Evolutionary conservation across 2,329 filamentous ascomycete species (phyloP), one percentile per base, ranked within the genome.

Genomic region (Drechslerella dactyloides): DNA sequence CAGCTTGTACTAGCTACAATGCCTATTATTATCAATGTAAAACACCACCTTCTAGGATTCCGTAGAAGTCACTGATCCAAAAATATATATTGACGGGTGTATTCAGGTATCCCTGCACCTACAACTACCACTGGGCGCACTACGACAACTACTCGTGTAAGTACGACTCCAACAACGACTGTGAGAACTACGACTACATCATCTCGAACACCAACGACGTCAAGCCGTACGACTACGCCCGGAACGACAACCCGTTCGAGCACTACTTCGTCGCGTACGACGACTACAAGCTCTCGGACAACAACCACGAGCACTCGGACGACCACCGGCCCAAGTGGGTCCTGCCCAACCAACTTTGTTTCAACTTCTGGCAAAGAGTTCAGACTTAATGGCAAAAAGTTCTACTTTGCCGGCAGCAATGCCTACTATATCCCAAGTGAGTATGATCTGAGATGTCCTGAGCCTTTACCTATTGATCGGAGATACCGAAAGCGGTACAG

Each of bases 301-400:
- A 59, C 42, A 13, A 59, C 21, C 24, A 63, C 57, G 7, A 62
- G 42, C 4, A 62, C 37, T 33, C 24, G 35, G 2, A 64, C 48
- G 50, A 66, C 51, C 2, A 72, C 74, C 4, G 60, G 61, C 17
- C 23, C 50, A 33, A 74, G 33, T 30, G 52, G 53, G 19, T 60
- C 69, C n/a, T 72, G 60, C 52, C 64, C 75, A 2, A 72, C 64
- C 21, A 73, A 62, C 21, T 74, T 74, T 23, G 74, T 75, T 13
- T 68, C 72, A n/a, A 73, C 44, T 2, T 76, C 74, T 19, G 75
- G 75, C 35, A 74, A 73, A 7, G 74, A 75, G 46, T 74, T 75
- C 69, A 57, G 63, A 66, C 61, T 75, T 24, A 68, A 74, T 17
- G 74, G 75, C 53, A 74, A 73, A 42, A 76, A 75, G 58, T 74